These are phyloP conservation scores for Hapsidospora chrysogenum DNA, from an alignment of 495 filamentous ascomycete species.

Conservation along the genomic window DNA sequence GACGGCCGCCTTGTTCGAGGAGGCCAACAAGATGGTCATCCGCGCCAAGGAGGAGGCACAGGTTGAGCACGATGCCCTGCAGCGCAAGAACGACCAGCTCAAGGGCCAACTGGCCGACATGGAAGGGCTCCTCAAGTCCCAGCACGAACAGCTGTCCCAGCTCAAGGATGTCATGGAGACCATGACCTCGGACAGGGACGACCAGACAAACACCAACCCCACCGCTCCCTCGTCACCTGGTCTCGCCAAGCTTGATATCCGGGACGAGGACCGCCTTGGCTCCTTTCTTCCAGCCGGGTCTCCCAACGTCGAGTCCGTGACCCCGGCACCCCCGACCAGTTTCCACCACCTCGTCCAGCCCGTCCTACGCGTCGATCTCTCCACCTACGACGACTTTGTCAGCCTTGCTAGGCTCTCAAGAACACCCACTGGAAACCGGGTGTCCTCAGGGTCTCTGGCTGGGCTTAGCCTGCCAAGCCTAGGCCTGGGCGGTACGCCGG, in stretches of 20 bases:
- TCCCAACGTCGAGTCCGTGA: constrained; percentile 38
- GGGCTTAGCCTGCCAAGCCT: constrained; percentile 37
- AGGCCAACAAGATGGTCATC: constrained; percentile 95
- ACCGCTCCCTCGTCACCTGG: constrained; percentile 49
- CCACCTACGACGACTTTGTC: constrained; percentile 70
- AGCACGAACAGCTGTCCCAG: constrained; percentile 85
- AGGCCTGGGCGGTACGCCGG: constrained; percentile 28
- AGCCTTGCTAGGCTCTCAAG: constrained; percentile 53
- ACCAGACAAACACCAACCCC: constrained; percentile 39
- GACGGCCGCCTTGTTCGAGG: constrained; percentile 82
- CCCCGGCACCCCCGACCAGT: constrained; percentile 67
- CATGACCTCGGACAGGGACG: constrained; percentile 61
- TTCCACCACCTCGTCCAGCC: constrained; percentile 70
- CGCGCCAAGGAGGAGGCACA: constrained; percentile 26
- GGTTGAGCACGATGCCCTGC: constrained; percentile 15
- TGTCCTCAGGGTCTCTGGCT: constrained; percentile 51
- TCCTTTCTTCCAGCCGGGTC: constrained; percentile 24
- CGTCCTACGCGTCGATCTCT: constrained; percentile 66
- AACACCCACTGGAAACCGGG: constrained; percentile 36
- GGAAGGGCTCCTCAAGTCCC: constrained; percentile 69
- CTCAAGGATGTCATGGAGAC: constrained; percentile 84
- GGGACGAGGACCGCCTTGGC: constrained; percentile 14
- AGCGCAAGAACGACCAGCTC: constrained; percentile 32
- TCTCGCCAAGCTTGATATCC: constrained; percentile 28
- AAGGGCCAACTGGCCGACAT: constrained; percentile 29